These are phyloP conservation scores for Xylaria sp. DNA, from an alignment of 2,329 filamentous ascomycete genomes.

Conservation along the genomic window DNA sequence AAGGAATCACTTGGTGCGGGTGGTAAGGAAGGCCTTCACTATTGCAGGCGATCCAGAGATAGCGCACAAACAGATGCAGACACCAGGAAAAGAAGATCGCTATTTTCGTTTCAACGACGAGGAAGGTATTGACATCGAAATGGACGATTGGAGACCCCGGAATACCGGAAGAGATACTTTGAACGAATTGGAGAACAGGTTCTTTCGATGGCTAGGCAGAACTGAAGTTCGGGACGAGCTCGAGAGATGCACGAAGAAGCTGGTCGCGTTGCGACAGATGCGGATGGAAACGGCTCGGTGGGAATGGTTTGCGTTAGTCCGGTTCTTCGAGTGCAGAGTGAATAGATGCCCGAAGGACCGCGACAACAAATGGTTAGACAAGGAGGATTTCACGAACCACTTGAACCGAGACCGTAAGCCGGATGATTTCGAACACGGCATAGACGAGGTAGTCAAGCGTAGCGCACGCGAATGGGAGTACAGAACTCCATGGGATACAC, in stretches of 20 bases:
- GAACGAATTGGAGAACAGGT: not conserved
- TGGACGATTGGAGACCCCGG: constrained; percentile 2
- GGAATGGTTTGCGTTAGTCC: constrained; percentile 20
- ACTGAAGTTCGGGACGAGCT: not conserved
- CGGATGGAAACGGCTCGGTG: constrained; percentile 5
- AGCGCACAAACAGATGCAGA: too few species aligned
- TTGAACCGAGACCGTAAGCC: not conserved
- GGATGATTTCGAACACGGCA: not conserved
- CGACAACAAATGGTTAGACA: constrained; percentile 6
- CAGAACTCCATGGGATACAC: not conserved
- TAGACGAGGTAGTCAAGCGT: not conserved
- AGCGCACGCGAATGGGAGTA: not conserved
- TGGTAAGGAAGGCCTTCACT: too few species aligned
- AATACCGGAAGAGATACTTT: not conserved
- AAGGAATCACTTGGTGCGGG: not conserved
- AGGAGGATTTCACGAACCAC: constrained; percentile 8
- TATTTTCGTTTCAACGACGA: constrained; percentile 17
- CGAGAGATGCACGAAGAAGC: not conserved
- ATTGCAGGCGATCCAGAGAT: too few species aligned
- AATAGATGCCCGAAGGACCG: constrained; percentile 12
- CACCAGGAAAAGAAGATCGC: too few species aligned
- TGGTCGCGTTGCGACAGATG: not conserved
- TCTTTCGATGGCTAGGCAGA: not conserved
- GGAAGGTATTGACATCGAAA: not conserved
- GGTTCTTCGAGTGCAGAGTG: constrained; percentile 15